Conservation (phyloP, 768 basidiomycete genomes). For the Guyanaporus albipodus region DNA sequence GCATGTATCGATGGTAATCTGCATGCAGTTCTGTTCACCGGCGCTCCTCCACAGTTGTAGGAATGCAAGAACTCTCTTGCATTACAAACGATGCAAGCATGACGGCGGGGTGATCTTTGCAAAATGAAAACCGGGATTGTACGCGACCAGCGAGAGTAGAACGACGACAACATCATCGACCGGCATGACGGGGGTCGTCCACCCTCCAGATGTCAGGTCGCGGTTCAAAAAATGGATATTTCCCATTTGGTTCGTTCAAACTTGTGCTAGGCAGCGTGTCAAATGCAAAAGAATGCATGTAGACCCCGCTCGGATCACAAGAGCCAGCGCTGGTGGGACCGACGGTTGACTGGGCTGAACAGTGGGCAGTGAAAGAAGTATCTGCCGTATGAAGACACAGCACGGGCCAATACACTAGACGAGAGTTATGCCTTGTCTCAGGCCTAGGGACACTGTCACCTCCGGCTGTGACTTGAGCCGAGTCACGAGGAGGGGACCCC, state of each 20-base stretch:
- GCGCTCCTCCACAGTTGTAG: conserved; percentile 62
- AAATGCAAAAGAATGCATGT: conserved; percentile 14
- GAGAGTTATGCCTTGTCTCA: not conserved
- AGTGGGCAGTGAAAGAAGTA: not conserved
- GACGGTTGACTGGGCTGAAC: not conserved
- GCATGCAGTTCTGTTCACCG: conserved; percentile 87
- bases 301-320: conserved; percentile 51
- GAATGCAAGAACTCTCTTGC: conserved; percentile 81
- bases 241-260: conserved; percentile 63
- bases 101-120: conserved; percentile 49
- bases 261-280: conserved; percentile 36
- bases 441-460: too few species aligned
- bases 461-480: too few species aligned
- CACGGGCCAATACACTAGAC: too few species aligned
- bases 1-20: conserved; percentile 78
- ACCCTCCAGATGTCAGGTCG: conserved; percentile 58
- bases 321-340: conserved; percentile 1
- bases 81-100: conserved; percentile 83
- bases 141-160: conserved; percentile 45
- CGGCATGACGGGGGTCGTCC: conserved; percentile 65
- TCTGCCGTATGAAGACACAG: too few species aligned
- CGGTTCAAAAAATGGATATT: conserved; percentile 77
- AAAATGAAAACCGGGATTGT: conserved; percentile 27
- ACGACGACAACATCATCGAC: conserved; percentile 48
- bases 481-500: conserved; percentile 22